Evolutionary conservation across 1,284 basidiomycete genomes (phyloP), one percentile per base, ranked within the genome.

Genomic region (Fomes fomentarius): DNA sequence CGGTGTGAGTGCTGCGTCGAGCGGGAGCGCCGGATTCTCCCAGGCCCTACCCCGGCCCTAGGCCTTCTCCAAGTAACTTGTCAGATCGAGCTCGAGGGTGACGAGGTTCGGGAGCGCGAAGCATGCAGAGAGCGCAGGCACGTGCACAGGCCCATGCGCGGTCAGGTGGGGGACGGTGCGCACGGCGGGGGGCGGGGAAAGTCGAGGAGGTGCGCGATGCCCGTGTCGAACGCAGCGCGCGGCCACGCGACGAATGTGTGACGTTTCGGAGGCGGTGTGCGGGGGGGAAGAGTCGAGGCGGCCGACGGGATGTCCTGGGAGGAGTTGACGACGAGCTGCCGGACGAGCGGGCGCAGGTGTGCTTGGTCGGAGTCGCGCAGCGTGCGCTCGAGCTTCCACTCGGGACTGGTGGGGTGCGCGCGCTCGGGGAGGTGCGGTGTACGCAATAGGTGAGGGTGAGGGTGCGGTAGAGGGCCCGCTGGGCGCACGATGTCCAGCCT

Each of bases 41-140:
- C n/a, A n/a, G n/a, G n/a, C n/a, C n/a, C n/a, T n/a, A n/a, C n/a
- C n/a, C n/a, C n/a, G n/a, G n/a, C n/a, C n/a, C n/a, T n/a, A n/a
- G n/a, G n/a, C n/a, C n/a, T n/a, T n/a, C n/a, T 12, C 17, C 17
- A 17, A 10, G 21, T n/a, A 26, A 15, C 28, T 15, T 31, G 11
- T 35, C 15, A 53, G 45, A 2, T 34, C 25, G 2, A 53, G 31
- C 25, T 53, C 51, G 39, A 53, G 51, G 3, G 45, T 43, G 38
- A 42, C 45, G 3, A 53, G n/a, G n/a, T n/a, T 12, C 2, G 51
- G 51, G 24, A 53, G 39, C 17, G 25, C 25, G 19, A 53, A 37
- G 19, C 51, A 53, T 39, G 51, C 40, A 1, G 12, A 11, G n/a
- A 53, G 39, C 4, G 15, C 9, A 1, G 15, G 14, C 4, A 26